Evolutionary conservation across 768 basidiomycete genomes (phyloP).

Genomic region (Mycena alexandri): DNA sequence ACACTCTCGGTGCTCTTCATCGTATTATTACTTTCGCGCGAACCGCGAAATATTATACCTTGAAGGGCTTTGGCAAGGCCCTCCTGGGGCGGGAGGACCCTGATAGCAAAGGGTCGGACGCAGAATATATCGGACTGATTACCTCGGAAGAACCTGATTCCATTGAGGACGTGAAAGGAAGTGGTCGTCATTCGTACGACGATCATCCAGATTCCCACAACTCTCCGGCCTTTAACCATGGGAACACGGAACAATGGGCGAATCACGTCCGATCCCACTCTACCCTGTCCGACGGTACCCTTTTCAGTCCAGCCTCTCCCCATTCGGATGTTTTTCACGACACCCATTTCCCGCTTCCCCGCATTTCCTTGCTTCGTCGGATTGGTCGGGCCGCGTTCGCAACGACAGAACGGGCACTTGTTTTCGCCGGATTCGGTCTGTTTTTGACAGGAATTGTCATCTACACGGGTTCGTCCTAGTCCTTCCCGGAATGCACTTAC

Average conservation of each 20-base stretch:
- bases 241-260: constrained; percentile 67
- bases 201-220: constrained; percentile 43
- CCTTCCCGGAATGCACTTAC: not conserved
- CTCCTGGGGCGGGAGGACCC: constrained; percentile 62
- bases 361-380: constrained; percentile 49
- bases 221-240: constrained; percentile 47
- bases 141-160: constrained; percentile 65
- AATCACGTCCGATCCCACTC: constrained; percentile 58
- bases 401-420: constrained; percentile 70
- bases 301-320: constrained; percentile 64
- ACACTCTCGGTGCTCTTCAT: constrained; percentile 63
- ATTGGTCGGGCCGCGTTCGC: constrained; percentile 65
- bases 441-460: constrained; percentile 78
- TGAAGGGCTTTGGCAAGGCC: constrained; percentile 67
- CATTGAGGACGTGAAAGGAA: constrained; percentile 58
- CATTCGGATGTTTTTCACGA: constrained; percentile 74
- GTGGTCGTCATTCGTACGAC: constrained; percentile 38
- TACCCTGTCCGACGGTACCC: constrained; percentile 63
- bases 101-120: constrained; percentile 36
- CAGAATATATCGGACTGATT: constrained; percentile 73
- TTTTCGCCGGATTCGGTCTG: constrained; percentile 79
- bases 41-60: constrained; percentile 57
- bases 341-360: constrained; percentile 40
- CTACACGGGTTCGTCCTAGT: constrained; percentile 71
- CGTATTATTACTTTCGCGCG: constrained; percentile 65